Evolutionary conservation across 2,329 filamentous ascomycete genomes (phyloP).

Genomic region (Neonectria hederae): DNA sequence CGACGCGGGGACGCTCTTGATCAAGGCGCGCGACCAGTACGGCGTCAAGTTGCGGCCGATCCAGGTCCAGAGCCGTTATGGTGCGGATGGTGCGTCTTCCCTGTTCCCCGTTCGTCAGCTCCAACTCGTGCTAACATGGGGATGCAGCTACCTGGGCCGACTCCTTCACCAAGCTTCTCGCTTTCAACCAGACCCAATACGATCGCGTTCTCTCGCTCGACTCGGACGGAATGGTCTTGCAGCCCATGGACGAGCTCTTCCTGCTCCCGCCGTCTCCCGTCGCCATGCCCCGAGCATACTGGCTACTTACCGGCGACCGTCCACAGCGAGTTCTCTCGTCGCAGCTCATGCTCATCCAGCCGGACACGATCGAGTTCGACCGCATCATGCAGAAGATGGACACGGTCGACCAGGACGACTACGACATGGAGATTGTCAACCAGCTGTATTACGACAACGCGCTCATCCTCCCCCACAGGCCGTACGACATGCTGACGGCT

Average conservation of each 20-base stretch:
- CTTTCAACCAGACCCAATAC: constrained; percentile 74
- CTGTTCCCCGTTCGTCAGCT: not conserved
- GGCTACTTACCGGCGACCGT: constrained; percentile 61
- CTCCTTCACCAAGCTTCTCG: constrained; percentile 59
- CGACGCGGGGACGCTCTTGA: constrained; percentile 41
- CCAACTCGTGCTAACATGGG: not conserved
- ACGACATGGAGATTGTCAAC: constrained; percentile 75
- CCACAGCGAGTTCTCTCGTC: constrained; percentile 57
- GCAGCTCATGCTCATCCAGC: constrained; percentile 66
- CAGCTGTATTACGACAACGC: constrained; percentile 66
- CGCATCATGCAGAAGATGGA: constrained; percentile 44
- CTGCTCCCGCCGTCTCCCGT: constrained; percentile 67
- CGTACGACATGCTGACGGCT: constrained; percentile 68
- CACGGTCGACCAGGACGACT: constrained; percentile 48
- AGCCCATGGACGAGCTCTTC: constrained; percentile 76
- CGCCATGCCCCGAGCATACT: constrained; percentile 77
- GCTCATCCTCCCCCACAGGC: constrained; percentile 70
- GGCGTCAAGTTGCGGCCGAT: constrained; percentile 54
- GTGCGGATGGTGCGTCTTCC: constrained; percentile 46
- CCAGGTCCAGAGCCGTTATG: constrained; percentile 47
- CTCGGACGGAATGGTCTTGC: constrained; percentile 69
- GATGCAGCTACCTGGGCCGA: not conserved
- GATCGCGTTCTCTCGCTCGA: constrained; percentile 59
- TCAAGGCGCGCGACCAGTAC: constrained; percentile 54
- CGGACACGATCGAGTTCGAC: constrained; percentile 60